Conservation (phyloP, 352 stramenopile genomes). For the Globisporangium parvum region DNA sequence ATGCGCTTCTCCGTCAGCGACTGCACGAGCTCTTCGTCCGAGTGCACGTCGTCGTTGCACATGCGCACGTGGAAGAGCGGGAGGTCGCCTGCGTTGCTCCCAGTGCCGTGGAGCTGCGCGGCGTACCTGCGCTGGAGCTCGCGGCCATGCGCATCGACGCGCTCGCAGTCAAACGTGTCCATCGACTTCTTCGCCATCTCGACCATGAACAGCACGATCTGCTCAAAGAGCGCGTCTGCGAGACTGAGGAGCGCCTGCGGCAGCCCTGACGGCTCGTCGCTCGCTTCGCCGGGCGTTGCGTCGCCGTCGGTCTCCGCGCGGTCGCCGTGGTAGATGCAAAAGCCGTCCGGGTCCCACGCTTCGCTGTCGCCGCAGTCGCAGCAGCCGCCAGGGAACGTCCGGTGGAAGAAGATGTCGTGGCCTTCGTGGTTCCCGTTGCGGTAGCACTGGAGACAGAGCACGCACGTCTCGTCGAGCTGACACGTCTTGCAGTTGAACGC, state of each 20-base stretch:
- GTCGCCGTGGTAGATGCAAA: constrained; percentile 89
- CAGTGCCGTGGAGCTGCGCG: constrained; percentile 5
- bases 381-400: constrained; percentile 78
- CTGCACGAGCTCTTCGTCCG: constrained; percentile 94
- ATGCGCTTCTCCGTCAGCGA: constrained; percentile 85
- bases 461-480: constrained; percentile 96
- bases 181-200: constrained; percentile 73
- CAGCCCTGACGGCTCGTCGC: constrained; percentile 18
- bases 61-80: constrained; percentile 89
- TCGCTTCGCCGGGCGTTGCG: constrained; percentile 15
- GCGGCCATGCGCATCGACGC: constrained; percentile 40
- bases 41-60: constrained; percentile 98
- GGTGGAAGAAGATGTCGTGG: constrained; percentile 89
- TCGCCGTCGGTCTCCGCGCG: constrained; percentile 16
- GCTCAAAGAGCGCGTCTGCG: constrained; percentile 59
- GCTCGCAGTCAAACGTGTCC: constrained; percentile 58
- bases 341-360: constrained; percentile 93
- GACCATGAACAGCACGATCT: constrained; percentile 62
- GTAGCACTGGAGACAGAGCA: constrained; percentile 96
- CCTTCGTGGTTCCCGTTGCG: constrained; percentile 92
- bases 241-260: constrained; percentile 40
- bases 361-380: constrained; percentile 98
- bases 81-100: constrained; percentile 10
- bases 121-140: constrained; percentile 18
- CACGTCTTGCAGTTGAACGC: constrained; percentile 98